These are phyloP conservation scores for Verticillium isaacii DNA, from an alignment of 2,329 filamentous ascomycete genomes.

Conservation along the genomic window DNA sequence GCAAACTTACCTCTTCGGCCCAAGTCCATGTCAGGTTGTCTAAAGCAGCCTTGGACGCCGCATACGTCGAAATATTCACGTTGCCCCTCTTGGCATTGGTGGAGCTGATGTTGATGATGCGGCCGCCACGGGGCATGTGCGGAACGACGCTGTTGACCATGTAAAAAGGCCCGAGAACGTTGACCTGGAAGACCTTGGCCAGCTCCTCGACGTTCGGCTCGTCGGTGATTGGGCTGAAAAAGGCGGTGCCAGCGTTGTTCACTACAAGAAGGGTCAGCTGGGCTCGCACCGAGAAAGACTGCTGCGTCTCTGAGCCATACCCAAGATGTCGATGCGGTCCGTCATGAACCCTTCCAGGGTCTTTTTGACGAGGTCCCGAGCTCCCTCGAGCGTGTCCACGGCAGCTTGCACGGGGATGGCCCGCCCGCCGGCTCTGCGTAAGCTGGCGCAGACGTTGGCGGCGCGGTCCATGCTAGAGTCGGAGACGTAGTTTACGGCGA, in stretches of 20 bases:
- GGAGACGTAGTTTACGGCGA: conserved; percentile 35
- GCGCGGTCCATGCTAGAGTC: conserved; percentile 24
- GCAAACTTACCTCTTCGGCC: conserved; percentile 23
- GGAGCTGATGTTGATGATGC: conserved; percentile 28
- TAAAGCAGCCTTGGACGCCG: conserved; percentile 27
- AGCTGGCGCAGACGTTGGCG: conserved; percentile 18
- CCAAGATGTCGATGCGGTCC: conserved; percentile 34
- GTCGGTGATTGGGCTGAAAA: conserved; percentile 12
- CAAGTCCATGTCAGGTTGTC: conserved; percentile 27
- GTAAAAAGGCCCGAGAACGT: conserved; percentile 29
- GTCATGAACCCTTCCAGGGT: conserved; percentile 26
- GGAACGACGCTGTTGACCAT: conserved; percentile 25
- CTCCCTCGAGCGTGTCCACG: conserved; percentile 24
- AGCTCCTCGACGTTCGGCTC: conserved; percentile 20
- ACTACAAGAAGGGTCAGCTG: conserved; percentile 12
- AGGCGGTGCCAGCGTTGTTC: conserved; percentile 29
- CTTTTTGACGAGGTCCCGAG: conserved; percentile 24
- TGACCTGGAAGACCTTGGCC: conserved; percentile 23
- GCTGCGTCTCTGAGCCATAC: not conserved
- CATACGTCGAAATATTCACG: conserved; percentile 18
- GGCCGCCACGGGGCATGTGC: conserved; percentile 29
- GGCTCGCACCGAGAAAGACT: too few species aligned
- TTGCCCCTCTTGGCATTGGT: conserved; percentile 24
- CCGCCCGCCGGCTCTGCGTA: conserved; percentile 16
- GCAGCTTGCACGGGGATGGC: conserved; percentile 26